phyloP scores from a whole-genome alignment of 257 asterid species.

The Ilex asprella region DNA sequence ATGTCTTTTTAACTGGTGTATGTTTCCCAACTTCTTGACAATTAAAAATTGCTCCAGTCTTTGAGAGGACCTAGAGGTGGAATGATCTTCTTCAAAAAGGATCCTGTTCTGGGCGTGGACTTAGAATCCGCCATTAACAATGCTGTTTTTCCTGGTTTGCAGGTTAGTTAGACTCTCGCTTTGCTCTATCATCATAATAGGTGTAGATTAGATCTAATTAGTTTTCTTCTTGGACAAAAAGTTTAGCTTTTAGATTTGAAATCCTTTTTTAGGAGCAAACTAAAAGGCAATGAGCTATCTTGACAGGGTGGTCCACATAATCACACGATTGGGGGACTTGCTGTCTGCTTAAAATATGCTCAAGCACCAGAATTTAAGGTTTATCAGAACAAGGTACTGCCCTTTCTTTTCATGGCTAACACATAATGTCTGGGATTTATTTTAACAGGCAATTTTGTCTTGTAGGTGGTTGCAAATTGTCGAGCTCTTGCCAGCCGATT shows the following conservation, averaged over 20 bases:
- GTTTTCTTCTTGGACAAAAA: not conserved
- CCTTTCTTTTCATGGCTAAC: conserved; percentile 7
- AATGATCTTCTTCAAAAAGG: conserved; percentile 94
- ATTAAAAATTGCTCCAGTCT: conserved; percentile 45
- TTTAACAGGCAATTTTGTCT: conserved; percentile 9
- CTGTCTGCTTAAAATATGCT: conserved; percentile 77
- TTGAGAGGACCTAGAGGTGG: conserved; percentile 98
- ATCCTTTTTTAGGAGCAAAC: not conserved
- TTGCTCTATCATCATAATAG: not conserved
- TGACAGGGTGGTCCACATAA: conserved; percentile 93
- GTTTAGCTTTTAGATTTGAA: not conserved
- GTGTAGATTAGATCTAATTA: not conserved
- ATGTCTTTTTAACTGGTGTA: too few relatives aligned
- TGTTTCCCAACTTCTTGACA: not conserved
- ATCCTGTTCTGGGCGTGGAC: conserved; percentile 73
- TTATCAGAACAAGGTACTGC: conserved; percentile 69
- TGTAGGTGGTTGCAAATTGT: conserved; percentile 78
- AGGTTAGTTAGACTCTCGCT: conserved; percentile 38
- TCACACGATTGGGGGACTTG: conserved; percentile 90
- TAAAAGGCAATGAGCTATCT: not conserved
- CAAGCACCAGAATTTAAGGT: conserved; percentile 67
- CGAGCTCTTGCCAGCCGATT: conserved; percentile 80
- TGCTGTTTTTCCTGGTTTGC: conserved; percentile 91
- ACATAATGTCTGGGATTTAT: conserved; percentile 3
- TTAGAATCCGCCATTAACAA: conserved; percentile 82